Evolutionary conservation across 2,329 filamentous ascomycete genomes (phyloP).

Genomic region (Pseudogymnoascus sp.): DNA sequence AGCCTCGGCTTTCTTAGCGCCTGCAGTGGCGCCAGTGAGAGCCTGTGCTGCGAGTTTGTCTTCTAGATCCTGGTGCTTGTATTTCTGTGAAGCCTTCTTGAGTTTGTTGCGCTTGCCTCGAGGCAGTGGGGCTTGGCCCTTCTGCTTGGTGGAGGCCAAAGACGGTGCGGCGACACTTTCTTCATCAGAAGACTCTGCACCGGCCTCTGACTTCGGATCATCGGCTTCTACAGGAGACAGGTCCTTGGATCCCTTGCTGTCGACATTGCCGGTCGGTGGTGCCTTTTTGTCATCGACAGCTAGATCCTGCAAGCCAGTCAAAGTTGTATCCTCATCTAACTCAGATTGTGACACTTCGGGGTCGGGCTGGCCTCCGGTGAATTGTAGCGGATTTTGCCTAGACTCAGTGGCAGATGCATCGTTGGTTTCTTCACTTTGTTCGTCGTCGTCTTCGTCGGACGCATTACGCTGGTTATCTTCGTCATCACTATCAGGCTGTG

Average conservation of each 20-base stretch:
- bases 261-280: not conserved
- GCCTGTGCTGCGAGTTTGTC: constrained; percentile 77
- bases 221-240: constrained; percentile 9
- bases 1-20: constrained; percentile 60
- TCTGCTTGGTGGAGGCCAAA: constrained; percentile 36
- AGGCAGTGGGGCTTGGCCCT: constrained; percentile 41
- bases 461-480: constrained; percentile 18
- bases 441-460: constrained; percentile 24
- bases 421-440: constrained; percentile 23
- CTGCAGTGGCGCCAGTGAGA: constrained; percentile 71
- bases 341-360: constrained; percentile 18
- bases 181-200: constrained; percentile 17
- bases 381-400: not conserved
- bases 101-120: constrained; percentile 75
- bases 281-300: constrained; percentile 14
- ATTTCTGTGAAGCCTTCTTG: constrained; percentile 83
- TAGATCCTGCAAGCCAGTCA: constrained; percentile 13
- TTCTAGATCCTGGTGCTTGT: constrained; percentile 90
- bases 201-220: constrained; percentile 35
- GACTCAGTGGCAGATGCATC: constrained; percentile 23
- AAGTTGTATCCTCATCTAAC: constrained; percentile 25
- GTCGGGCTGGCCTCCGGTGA: constrained; percentile 12
- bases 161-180: constrained; percentile 24
- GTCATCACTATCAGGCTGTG: constrained; percentile 9
- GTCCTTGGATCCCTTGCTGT: not conserved